Base-by-base conservation (phyloP, 2,329 filamentous ascomycete genomes). In the Curvularia eragrostidis region DNA sequence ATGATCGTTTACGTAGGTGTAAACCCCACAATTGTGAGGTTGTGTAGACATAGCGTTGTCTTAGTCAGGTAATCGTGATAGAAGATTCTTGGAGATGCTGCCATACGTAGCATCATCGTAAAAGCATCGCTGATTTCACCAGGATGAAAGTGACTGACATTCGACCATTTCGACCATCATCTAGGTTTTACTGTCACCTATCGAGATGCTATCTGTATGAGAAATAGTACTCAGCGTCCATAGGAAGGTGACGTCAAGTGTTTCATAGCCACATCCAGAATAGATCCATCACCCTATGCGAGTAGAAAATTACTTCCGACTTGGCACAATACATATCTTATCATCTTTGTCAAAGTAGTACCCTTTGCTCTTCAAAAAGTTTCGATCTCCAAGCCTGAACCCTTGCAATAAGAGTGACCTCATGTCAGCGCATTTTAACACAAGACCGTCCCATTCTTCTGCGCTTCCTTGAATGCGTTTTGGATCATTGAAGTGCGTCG, bases 361-460 rank as follows among this genome's bases (percentile, higher is more conserved):
- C 13, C 39, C 52, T 18, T 44, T 32, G 42, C 32, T 41, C 26
- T 52, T 52, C 21, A 59, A 26, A 41, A 49, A 55, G 2, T 24
- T 24, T 9, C 36, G 46, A 21, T 51, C 18, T 10, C 36, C 34
- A 21, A 30, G 30, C 56, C 24, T 5, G 58, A 24, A 41, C 15
- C 50, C 53, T n/a, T 44, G 43, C 43, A 62, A 46, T 4, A 58
- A 30, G 18, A 53, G 36, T 39, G 9, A 15, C 21, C 59, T 43
- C 34, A 59, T 12, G 42, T 59, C 55, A 28, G 53, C 9, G 23
- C 60, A 36, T 4, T 43, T 30, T 21, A 51, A 23, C 15, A 59
- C 7, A n/a, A 64, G 8, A 3, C 48, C 18, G 15, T 61, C 53
- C 62, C 62, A 65, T 19, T 61, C 59, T n/a, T 56, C 52, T 38